A percentile compares a stretch with the other conserved stretches of the same genome.
phyloP scores from a whole-genome alignment of 805 yeast genomes.

The Kockiozyma suomiensis region DNA sequence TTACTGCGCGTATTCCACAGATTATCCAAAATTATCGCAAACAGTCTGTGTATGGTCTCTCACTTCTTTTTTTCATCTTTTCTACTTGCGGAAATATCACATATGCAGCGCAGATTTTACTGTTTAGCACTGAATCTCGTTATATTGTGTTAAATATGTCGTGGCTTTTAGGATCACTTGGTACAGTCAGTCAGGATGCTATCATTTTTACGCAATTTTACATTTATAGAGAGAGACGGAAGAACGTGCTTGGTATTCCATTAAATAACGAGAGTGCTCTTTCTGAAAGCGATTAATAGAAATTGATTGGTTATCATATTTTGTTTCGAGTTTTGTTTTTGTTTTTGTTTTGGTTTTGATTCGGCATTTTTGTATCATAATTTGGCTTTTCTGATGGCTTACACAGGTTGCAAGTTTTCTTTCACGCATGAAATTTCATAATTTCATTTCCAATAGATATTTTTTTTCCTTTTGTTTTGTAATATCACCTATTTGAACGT shows the following conservation, averaged over 20 bases:
- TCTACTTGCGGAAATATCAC: conserved; percentile 76
- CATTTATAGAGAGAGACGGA: conserved; percentile 50
- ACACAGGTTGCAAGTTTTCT: too few relatives aligned
- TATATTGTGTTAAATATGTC: conserved; percentile 66
- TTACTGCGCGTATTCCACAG: conserved; percentile 83
- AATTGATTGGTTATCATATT: too few relatives aligned
- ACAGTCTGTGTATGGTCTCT: conserved; percentile 81
- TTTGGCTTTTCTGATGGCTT: too few relatives aligned
- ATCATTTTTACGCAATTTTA: conserved; percentile 70
- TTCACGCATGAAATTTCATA: too few relatives aligned
- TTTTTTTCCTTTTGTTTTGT: too few relatives aligned
- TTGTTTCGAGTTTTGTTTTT: too few relatives aligned
- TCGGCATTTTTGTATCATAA: too few relatives aligned
- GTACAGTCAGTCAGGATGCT: conserved; percentile 72
- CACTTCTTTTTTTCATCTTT: conserved; percentile 75
- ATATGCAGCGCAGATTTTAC: conserved; percentile 70
- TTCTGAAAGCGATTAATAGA: neutral
- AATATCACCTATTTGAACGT: too few relatives aligned
- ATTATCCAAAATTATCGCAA: conserved; percentile 76
- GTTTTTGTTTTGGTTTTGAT: too few relatives aligned
- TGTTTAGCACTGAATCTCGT: conserved; percentile 62
- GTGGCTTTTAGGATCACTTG: conserved; percentile 78
- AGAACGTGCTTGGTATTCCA: neutral
- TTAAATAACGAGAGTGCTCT: neutral
- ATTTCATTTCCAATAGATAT: too few relatives aligned